Conservation (phyloP, 805 yeast species). For the Metschnikowia lochheadii region DNA sequence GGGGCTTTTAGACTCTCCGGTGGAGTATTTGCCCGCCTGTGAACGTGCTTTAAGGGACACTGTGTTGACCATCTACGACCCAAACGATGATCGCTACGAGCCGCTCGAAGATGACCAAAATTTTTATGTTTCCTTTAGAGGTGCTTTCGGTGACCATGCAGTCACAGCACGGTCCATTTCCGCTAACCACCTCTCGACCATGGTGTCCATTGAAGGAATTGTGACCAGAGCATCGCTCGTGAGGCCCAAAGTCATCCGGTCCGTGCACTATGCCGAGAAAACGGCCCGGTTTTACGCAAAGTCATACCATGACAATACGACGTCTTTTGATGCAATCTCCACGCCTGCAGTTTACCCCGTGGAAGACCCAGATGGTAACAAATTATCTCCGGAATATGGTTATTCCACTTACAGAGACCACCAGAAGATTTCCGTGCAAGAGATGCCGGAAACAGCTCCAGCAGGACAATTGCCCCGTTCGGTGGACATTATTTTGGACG, state of each 20-base stretch:
- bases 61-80: conserved; percentile 68
- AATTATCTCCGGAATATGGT: conserved; percentile 86
- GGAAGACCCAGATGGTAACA: conserved; percentile 88
- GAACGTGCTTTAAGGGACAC: conserved; percentile 82
- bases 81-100: conserved; percentile 47
- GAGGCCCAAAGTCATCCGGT: conserved; percentile 84
- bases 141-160: conserved; percentile 85
- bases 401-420: conserved; percentile 89
- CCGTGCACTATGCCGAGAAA: conserved; percentile 87
- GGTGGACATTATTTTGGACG: conserved; percentile 88
- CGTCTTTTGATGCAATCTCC: conserved; percentile 78
- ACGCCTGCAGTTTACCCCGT: conserved; percentile 88
- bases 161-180: conserved; percentile 85
- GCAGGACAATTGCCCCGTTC: conserved; percentile 97
- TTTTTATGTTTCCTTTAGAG: conserved; percentile 76
- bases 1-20: conserved; percentile 71
- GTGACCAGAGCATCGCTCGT: conserved; percentile 91
- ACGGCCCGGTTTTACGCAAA: conserved; percentile 84
- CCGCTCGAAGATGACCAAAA: conserved; percentile 57
- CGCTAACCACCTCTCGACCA: conserved; percentile 69
- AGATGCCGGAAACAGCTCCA: conserved; percentile 97
- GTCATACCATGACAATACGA: conserved; percentile 89
- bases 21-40: conserved; percentile 84
- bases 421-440: conserved; percentile 89
- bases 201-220: conserved; percentile 90